Evolutionary conservation across 495 filamentous ascomycete species (phyloP), one percentile per base, ranked within the genome.

Genomic region (Platismatia glauca): DNA sequence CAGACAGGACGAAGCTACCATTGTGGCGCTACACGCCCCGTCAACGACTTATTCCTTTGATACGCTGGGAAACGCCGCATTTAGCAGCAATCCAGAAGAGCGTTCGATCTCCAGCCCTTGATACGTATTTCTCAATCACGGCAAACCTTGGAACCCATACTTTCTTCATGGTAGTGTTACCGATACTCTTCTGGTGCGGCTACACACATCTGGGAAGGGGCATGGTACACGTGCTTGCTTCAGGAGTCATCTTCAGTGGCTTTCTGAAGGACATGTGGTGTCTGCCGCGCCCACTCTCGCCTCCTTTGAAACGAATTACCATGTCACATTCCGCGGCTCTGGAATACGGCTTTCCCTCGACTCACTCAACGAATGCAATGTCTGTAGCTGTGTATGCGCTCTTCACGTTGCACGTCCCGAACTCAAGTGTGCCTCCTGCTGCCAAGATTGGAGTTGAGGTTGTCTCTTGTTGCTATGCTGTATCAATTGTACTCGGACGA

Each of bases 81-180:
- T 84, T 98, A 3, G 94, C 94, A 31, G 84, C 79, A 74, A 73
- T 92, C 66, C 94, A 98, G 80, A 81, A 85, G 67, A 84, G 80
- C 70, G 74, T 88, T 65, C 85, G 90, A 68, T 87, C 89, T 16
- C 90, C 90, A 3, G 77, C 87, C 6, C 84, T 97, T 61, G 94
- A 98, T 74, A 88, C 89, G 33, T 98, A 96, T 75, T 98, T 98
- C 71, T 92, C 93, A 18, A 87, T 94, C 66, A 96, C 93, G 2
- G 94, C 94, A 66, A 98, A 97, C 74, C 86, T 97, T 46, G 94
- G 94, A 37, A 98, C 94, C 7, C 94, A 98, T 76, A 98, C 94
- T 2, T 97, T 96, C 78, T 98, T 96, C 78, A 98, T 96, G 92
- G 81, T 95, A 58, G 84, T 88, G 56, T 74, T 98, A 63, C 94